These are phyloP conservation scores for Colletotrichum phormii DNA, from an alignment of 2,329 filamentous ascomycete species.

Conservation along the genomic window DNA sequence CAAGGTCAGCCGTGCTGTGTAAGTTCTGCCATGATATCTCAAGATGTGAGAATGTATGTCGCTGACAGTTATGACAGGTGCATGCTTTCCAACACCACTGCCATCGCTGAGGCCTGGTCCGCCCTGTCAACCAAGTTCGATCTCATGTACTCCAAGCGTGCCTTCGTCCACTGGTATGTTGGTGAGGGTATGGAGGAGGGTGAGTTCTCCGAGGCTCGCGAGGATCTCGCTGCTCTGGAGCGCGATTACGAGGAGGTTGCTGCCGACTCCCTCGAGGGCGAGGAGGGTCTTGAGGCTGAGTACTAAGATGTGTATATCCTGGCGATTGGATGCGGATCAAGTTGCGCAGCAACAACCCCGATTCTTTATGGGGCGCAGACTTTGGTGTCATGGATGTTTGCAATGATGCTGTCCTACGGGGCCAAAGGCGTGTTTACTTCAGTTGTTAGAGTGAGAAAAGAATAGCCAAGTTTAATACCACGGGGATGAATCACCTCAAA, in stretches of 20 bases:
- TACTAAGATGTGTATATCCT: slow-evolving; percentile 70
- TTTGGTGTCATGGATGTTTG: slow-evolving; percentile 19
- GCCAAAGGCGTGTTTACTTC: slow-evolving; percentile 34
- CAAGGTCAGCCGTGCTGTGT: slow-evolving; percentile 98
- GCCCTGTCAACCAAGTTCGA: slow-evolving; percentile 98
- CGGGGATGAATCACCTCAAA: slow-evolving; percentile 21
- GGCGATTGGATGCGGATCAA: slow-evolving; percentile 33
- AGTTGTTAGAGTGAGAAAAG: slow-evolving; percentile 36
- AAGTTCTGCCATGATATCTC: slow-evolving; percentile 60
- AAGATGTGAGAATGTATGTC: neutral
- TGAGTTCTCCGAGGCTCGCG: slow-evolving; percentile 98
- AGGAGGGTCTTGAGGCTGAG: slow-evolving; percentile 88
- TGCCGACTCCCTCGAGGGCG: slow-evolving; percentile 89
- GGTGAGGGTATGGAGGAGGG: slow-evolving; percentile 99
- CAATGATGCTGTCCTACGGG: slow-evolving; percentile 9
- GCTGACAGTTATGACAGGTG: slow-evolving; percentile 65
- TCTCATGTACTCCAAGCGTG: slow-evolving; percentile 99
- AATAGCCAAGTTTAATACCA: slow-evolving; percentile 37
- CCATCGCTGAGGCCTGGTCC: slow-evolving; percentile 98
- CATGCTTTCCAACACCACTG: slow-evolving; percentile 99
- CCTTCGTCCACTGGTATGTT: slow-evolving; percentile 99
- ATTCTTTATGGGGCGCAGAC: slow-evolving; percentile 17
- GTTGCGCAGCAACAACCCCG: slow-evolving; percentile 20
- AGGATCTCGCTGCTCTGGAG: slow-evolving; percentile 97
- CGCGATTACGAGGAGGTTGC: slow-evolving; percentile 99